A percentile compares a stretch with the other conserved stretches of the same genome.
phyloP scores from a whole-genome alignment of 129 eudicot species.

The Solidago caesia region DNA sequence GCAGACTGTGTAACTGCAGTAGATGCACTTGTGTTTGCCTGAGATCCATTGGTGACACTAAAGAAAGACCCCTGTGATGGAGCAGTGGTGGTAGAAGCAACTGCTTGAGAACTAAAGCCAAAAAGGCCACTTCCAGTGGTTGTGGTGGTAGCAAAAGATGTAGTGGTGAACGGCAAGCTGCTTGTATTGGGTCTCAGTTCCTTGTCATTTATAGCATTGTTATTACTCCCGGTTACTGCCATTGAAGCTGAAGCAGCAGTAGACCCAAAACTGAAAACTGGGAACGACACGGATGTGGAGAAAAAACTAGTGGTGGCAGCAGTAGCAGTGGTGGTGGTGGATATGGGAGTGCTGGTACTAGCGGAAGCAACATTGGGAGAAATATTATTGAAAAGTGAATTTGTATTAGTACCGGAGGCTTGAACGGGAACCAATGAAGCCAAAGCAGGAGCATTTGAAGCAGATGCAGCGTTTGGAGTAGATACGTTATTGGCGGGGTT shows the following conservation, averaged over 20 bases:
- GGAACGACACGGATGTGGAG: conserved; percentile 26
- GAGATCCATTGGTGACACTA: conserved; percentile 33
- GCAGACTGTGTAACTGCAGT: conserved; percentile 29
- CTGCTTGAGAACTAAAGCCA: conserved; percentile 23
- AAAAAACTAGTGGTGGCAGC: neutral
- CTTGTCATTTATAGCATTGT: conserved; percentile 29
- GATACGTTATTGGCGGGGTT: conserved; percentile 11
- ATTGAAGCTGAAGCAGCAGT: conserved; percentile 27
- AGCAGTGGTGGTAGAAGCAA: conserved; percentile 29
- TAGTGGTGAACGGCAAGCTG: conserved; percentile 30
- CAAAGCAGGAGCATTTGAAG: neutral
- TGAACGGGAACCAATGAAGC: neutral
- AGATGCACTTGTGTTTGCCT: conserved; percentile 35
- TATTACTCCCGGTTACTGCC: conserved; percentile 28
- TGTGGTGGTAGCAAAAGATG: conserved; percentile 37
- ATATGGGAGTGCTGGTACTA: conserved; percentile 9
- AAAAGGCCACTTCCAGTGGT: conserved; percentile 13
- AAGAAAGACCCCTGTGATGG: conserved; percentile 46
- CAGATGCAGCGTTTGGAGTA: neutral
- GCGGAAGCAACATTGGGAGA: conserved; percentile 24
- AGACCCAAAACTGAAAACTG: conserved; percentile 42
- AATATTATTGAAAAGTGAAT: conserved; percentile 25
- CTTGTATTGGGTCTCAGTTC: conserved; percentile 23
- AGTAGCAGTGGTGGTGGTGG: conserved; percentile 30
- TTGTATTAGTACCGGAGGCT: conserved; percentile 10